Evolutionary conservation across 1,284 basidiomycete species (phyloP).

Genomic region (Rhodofomes roseus): DNA sequence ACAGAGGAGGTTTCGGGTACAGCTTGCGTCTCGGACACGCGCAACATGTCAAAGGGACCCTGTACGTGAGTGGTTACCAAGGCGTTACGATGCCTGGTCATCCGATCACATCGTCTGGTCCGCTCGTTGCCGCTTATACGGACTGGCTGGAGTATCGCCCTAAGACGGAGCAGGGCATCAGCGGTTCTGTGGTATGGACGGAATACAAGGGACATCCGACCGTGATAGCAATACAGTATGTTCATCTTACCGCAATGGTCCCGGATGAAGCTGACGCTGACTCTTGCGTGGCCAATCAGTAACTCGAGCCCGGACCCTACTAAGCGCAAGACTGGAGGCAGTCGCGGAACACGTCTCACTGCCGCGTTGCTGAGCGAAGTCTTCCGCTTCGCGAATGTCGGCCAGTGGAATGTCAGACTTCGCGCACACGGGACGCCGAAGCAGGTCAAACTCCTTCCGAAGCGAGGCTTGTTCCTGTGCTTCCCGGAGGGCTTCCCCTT

Average conservation of each 20-base stretch:
- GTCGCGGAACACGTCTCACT: slow-evolving; percentile 5
- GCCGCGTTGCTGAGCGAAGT: slow-evolving; percentile 2
- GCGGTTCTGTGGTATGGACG: slow-evolving; percentile 7
- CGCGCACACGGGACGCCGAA: background rate
- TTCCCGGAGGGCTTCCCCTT: slow-evolving; percentile 4
- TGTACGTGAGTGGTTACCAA: slow-evolving; percentile 8
- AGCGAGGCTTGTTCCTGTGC: slow-evolving; percentile 1
- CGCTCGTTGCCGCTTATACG: background rate
- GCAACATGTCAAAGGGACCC: background rate
- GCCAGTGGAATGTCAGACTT: slow-evolving; percentile 1
- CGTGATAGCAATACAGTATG: slow-evolving; percentile 7
- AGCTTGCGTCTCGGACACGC: slow-evolving; percentile 4
- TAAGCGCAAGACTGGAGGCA: background rate
- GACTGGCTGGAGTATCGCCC: slow-evolving; percentile 2
- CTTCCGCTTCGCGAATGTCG: background rate
- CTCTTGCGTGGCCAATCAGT: background rate
- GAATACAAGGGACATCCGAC: background rate
- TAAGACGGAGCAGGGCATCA: slow-evolving; percentile 7
- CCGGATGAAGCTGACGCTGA: background rate
- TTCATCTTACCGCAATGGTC: background rate
- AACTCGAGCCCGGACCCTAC: slow-evolving; percentile 5
- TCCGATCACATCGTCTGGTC: slow-evolving; percentile 3
- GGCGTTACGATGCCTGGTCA: background rate
- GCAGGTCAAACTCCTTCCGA: background rate
- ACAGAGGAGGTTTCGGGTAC: slow-evolving; percentile 1